Evolutionary conservation across 139 green algal species (phyloP).

Genomic region (Micromonas commoda): DNA sequence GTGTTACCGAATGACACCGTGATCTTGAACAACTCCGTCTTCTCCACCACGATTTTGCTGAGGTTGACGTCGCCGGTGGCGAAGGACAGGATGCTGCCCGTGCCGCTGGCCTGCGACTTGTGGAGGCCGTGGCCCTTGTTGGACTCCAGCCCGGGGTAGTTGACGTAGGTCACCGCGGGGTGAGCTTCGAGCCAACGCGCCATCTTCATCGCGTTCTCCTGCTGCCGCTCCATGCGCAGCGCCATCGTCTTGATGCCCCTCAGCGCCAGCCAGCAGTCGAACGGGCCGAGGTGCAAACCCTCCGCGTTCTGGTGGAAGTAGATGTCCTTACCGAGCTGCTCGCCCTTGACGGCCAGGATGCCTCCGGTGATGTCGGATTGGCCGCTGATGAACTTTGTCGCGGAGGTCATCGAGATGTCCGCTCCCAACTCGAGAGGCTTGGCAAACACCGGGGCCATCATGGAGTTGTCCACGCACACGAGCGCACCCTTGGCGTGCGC

Average conservation of each 20-base stretch:
- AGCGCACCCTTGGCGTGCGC: slow-evolving; percentile 41
- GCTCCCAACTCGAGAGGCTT: slow-evolving; percentile 61
- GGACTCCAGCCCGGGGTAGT: slow-evolving; percentile 69
- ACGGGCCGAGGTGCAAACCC: slow-evolving; percentile 74
- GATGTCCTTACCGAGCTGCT: slow-evolving; percentile 40
- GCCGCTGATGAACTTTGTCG: slow-evolving; percentile 93
- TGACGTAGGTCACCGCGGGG: slow-evolving; percentile 73
- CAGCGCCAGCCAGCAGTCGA: slow-evolving; percentile 94
- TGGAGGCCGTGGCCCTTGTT: slow-evolving; percentile 43
- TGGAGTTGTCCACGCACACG: slow-evolving; percentile 91
- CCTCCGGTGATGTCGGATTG: slow-evolving; percentile 91
- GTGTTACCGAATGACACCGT: slow-evolving; percentile 91
- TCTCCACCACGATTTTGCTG: slow-evolving; percentile 64
- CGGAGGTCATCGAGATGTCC: slow-evolving; percentile 95
- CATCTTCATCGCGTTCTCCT: slow-evolving; percentile 59
- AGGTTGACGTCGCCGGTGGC: slow-evolving; percentile 45
- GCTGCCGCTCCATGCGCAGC: slow-evolving; percentile 82
- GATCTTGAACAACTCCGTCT: slow-evolving; percentile 85
- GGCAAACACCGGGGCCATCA: slow-evolving; percentile 80
- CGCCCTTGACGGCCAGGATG: slow-evolving; percentile 66
- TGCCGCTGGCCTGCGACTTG: slow-evolving; percentile 43
- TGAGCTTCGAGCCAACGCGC: slow-evolving; percentile 74
- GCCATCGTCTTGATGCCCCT: slow-evolving; percentile 95
- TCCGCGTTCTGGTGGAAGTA: slow-evolving; percentile 76
- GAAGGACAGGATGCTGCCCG: slow-evolving; percentile 56